Conservation (phyloP, 352 stramenopile species). For the Plasmopara halstedii region DNA sequence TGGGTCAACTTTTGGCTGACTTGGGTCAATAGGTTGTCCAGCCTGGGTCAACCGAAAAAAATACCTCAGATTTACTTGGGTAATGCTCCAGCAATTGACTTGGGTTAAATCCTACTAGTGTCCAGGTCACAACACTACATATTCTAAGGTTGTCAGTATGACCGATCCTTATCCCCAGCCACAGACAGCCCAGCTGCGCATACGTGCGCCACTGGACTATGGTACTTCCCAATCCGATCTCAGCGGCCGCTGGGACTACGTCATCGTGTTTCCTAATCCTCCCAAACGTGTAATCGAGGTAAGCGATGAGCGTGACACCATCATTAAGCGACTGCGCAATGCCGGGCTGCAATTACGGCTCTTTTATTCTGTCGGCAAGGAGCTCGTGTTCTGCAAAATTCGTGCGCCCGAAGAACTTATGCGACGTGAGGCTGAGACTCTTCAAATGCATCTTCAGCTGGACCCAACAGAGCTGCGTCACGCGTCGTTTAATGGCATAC, state of each 20-base stretch:
- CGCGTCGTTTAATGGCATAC: conserved; percentile 63
- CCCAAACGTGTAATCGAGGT: conserved; percentile 48
- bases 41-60: too few relatives aligned
- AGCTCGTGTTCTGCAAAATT: conserved; percentile 81
- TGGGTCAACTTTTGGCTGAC: too few relatives aligned
- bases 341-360: conserved; percentile 62
- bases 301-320: conserved; percentile 64
- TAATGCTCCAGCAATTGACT: too few relatives aligned
- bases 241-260: conserved; percentile 66
- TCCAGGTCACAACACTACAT: too few relatives aligned
- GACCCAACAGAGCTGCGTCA: conserved; percentile 49
- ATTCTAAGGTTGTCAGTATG: conserved; percentile 10
- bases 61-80: too few relatives aligned
- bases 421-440: conserved; percentile 53
- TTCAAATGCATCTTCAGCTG: conserved; percentile 71
- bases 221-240: conserved; percentile 31
- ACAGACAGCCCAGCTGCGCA: conserved; percentile 26
- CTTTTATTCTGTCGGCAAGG: conserved; percentile 58
- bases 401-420: conserved; percentile 66
- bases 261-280: conserved; percentile 78
- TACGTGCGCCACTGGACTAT: conserved; percentile 37
- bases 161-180: conserved; percentile 25
- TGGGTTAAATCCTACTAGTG: too few relatives aligned
- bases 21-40: too few relatives aligned
- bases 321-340: conserved; percentile 59